Evolutionary conservation across 257 asterid species (phyloP).

Genomic region (Perilla frutescens): DNA sequence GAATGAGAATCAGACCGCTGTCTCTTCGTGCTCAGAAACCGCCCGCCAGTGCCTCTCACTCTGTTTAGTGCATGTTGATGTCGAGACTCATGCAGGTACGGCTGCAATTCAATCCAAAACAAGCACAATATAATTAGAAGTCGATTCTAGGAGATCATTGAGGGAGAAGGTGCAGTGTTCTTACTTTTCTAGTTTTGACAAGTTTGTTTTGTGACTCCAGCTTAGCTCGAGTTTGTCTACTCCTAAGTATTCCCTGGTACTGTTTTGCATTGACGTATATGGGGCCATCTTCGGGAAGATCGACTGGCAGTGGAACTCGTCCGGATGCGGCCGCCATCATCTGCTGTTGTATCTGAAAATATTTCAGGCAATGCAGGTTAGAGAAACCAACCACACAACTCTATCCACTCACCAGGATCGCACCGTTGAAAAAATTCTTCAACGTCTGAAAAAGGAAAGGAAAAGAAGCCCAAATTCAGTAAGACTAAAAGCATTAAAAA

Average conservation of each 20-base stretch:
- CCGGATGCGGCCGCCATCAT: constrained; percentile 58
- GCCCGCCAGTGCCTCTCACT: constrained; percentile 92
- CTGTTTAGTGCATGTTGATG: constrained; percentile 91
- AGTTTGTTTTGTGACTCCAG: constrained; percentile 95
- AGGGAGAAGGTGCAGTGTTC: constrained; percentile 13
- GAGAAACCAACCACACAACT: constrained; percentile 19
- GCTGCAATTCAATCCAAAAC: constrained; percentile 50
- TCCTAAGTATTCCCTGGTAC: constrained; percentile 84
- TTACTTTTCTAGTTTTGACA: constrained; percentile 77
- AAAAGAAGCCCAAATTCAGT: constrained; percentile 37
- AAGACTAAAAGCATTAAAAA: constrained; percentile 24
- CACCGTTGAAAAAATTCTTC: constrained; percentile 55
- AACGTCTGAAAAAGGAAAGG: constrained; percentile 44
- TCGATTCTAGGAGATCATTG: not conserved
- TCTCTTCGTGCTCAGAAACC: constrained; percentile 85
- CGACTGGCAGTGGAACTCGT: constrained; percentile 83
- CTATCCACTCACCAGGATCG: constrained; percentile 58
- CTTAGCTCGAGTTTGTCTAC: constrained; percentile 92
- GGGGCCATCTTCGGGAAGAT: constrained; percentile 89
- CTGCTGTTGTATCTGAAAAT: constrained; percentile 62
- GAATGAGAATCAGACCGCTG: constrained; percentile 41
- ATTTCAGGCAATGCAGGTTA: too few relatives aligned
- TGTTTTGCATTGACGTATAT: constrained; percentile 93
- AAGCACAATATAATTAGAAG: too few relatives aligned
- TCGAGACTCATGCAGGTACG: constrained; percentile 97